A percentile compares a stretch with the other conserved stretches of the same genome.
Conservation (phyloP, 177 flowering plant species). For the Tripterygium wilfordii region DNA sequence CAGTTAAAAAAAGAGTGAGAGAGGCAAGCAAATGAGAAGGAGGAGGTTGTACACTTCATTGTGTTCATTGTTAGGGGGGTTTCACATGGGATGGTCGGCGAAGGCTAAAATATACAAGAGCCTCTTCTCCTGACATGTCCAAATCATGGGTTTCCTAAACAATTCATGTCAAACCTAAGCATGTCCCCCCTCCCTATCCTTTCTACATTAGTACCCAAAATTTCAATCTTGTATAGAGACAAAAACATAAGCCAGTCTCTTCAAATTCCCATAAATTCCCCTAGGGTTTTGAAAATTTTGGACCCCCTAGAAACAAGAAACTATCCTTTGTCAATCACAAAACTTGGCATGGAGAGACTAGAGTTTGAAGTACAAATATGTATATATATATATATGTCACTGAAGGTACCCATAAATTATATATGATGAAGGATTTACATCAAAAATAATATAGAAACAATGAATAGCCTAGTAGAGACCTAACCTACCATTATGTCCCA, state of each 20-base stretch:
- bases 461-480: not conserved
- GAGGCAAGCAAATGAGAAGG: not conserved
- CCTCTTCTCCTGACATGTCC: slow-evolving; percentile 29
- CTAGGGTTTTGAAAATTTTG: too few relatives aligned
- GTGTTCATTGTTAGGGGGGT: not conserved
- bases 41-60: too few relatives aligned
- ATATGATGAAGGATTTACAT: too few relatives aligned
- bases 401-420: too few relatives aligned
- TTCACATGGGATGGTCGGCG: slow-evolving; percentile 48
- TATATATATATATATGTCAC: too few relatives aligned
- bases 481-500: not conserved
- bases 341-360: too few relatives aligned
- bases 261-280: too few relatives aligned
- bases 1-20: slow-evolving; percentile 1
- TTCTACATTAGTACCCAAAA: slow-evolving; percentile 15
- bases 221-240: slow-evolving; percentile 10
- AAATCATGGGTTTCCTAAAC: slow-evolving; percentile 43
- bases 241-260: not conserved
- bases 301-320: too few relatives aligned
- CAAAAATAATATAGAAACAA: too few relatives aligned
- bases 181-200: slow-evolving; percentile 26
- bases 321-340: too few relatives aligned
- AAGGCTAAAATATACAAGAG: slow-evolving; percentile 14
- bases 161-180: slow-evolving; percentile 29
- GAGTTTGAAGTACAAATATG: too few relatives aligned